These are phyloP conservation scores for Triticum turgidum DNA, from an alignment of 176 grass and related monocot genomes.

Conservation along the genomic window DNA sequence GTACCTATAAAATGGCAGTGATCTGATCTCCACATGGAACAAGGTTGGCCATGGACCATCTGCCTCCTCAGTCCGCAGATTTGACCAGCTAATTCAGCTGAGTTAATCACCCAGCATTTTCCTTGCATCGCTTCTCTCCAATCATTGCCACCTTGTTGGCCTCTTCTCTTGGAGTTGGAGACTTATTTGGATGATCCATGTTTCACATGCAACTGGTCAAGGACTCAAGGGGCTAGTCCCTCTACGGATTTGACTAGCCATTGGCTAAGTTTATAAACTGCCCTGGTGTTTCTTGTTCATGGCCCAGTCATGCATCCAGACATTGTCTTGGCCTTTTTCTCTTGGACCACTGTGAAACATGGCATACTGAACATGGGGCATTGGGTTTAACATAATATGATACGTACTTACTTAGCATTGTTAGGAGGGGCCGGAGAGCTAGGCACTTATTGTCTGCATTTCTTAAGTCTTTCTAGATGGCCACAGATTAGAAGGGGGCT, in stretches of 20 bases:
- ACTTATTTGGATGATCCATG: background rate
- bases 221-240: conserved; percentile 7
- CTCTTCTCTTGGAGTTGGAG: conserved; percentile 3
- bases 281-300: background rate
- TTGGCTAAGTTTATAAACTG: background rate
- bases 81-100: conserved; percentile 12
- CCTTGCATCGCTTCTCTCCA: background rate
- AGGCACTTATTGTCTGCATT: background rate
- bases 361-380: conserved; percentile 34
- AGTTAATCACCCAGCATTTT: background rate
- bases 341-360: conserved; percentile 21
- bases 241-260: conserved; percentile 18
- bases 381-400: background rate
- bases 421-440: background rate
- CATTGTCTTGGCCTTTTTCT: conserved; percentile 22
- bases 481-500: background rate
- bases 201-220: background rate
- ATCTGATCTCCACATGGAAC: conserved; percentile 34
- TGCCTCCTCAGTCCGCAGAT: conserved; percentile 29
- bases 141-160: conserved; percentile 30
- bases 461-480: background rate
- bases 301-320: background rate
- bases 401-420: background rate
- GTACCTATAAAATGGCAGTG: background rate
- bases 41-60: conserved; percentile 44